Evolutionary conservation across 306 rosid species (phyloP).

Genomic region (Benincasa hispida): DNA sequence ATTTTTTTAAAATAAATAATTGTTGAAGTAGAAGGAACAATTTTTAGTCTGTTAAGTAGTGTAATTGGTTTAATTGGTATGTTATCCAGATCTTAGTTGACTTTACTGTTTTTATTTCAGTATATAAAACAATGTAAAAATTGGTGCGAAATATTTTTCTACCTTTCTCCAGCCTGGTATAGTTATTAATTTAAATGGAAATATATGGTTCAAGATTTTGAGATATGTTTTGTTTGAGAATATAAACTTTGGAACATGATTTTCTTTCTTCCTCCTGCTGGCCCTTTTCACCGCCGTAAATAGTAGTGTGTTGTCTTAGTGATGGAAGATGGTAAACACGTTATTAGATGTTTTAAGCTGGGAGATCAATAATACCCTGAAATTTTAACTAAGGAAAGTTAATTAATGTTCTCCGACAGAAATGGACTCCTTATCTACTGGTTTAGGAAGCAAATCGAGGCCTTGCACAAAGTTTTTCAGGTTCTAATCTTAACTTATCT

Average conservation of each 20-base stretch:
- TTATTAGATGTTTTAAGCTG: slow-evolving; percentile 25
- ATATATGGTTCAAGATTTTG: background rate
- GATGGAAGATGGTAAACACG: slow-evolving; percentile 3
- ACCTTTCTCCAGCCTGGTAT: background rate
- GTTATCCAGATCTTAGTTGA: background rate
- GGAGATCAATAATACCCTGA: slow-evolving; percentile 32
- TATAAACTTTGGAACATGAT: background rate
- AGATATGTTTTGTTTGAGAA: background rate
- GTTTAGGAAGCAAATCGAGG: slow-evolving; percentile 97
- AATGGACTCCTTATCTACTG: slow-evolving; percentile 68
- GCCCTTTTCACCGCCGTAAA: background rate
- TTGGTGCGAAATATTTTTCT: background rate
- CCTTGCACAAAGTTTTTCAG: slow-evolving; percentile 99
- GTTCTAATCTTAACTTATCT: slow-evolving; percentile 89
- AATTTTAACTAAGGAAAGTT: slow-evolving; percentile 55
- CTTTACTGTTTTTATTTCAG: background rate
- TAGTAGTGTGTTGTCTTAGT: background rate
- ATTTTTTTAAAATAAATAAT: background rate
- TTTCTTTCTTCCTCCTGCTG: background rate
- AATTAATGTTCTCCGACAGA: slow-evolving; percentile 96
- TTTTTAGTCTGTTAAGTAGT: background rate
- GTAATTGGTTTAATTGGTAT: background rate
- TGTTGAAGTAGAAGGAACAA: background rate
- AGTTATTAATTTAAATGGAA: background rate
- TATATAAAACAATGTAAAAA: background rate